Percentiles rank a stretch among this genome's conserved stretches.
Evolutionary conservation across 495 filamentous ascomycete species (phyloP).

Genomic region (Parachaetomium inaequale): DNA sequence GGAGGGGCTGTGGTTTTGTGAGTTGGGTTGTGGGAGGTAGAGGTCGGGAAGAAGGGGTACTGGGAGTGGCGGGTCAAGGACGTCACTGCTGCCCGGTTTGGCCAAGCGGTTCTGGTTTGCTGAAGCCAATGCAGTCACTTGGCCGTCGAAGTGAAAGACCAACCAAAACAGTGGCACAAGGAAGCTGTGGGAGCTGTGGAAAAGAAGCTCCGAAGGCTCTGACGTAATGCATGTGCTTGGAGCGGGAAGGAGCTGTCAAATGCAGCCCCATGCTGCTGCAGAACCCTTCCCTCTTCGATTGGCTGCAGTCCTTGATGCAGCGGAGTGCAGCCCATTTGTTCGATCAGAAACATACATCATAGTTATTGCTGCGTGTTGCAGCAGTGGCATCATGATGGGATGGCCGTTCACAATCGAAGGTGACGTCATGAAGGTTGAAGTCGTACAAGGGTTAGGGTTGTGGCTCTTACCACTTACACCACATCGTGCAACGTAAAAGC

Average conservation of each 20-base stretch:
- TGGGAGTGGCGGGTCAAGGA: conserved; percentile 22
- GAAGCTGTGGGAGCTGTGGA: background rate
- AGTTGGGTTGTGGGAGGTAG: background rate
- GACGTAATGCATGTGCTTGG: conserved; percentile 13
- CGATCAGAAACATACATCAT: conserved; percentile 6
- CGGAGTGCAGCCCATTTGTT: background rate
- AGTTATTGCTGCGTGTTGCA: background rate
- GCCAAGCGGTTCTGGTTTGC: conserved; percentile 2
- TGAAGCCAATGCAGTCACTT: background rate
- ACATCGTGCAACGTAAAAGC: background rate
- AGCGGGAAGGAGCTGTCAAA: background rate
- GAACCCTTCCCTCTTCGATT: background rate
- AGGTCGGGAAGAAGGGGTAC: background rate
- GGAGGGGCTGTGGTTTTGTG: conserved; percentile 12
- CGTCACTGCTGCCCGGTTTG: conserved; percentile 27
- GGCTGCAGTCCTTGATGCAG: background rate
- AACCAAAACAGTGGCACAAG: background rate
- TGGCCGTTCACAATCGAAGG: background rate
- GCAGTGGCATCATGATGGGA: background rate
- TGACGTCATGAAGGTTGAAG: background rate
- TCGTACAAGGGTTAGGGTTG: background rate
- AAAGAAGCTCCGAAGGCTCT: conserved; percentile 2
- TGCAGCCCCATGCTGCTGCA: background rate
- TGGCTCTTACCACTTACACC: background rate
- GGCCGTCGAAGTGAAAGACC: background rate